Percentiles rank a stretch among this genome's conserved stretches.
phyloP scores from a whole-genome alignment of 352 stramenopile species.

The Pythium plurisporium region DNA sequence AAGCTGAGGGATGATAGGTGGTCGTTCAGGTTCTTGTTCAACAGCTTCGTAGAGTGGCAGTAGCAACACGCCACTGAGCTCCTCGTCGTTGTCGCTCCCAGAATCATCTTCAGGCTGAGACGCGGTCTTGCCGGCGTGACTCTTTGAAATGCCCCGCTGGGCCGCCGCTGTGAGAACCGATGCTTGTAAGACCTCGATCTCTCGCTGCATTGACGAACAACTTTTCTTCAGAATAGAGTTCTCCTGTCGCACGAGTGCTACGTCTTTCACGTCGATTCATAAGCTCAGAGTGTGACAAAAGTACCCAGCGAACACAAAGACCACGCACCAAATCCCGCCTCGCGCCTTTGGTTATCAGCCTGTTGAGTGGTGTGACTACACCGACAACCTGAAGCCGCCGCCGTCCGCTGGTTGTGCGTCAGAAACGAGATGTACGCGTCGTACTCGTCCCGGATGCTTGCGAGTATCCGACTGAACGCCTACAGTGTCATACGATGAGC shows the following conservation, averaged over 20 bases:
- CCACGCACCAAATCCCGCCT: conserved; percentile 22
- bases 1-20: conserved; percentile 37
- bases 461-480: conserved; percentile 48
- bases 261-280: conserved; percentile 28
- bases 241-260: conserved; percentile 44
- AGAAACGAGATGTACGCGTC: conserved; percentile 39
- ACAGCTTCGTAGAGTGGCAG: conserved; percentile 6
- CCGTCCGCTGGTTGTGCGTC: conserved; percentile 13
- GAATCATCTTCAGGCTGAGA: conserved; percentile 12
- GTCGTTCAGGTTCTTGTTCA: conserved; percentile 13
- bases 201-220: conserved; percentile 40
- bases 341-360: conserved; percentile 15
- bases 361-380: conserved; percentile 2
- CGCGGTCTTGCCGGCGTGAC: neutral
- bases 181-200: conserved; percentile 44
- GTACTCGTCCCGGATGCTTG: conserved; percentile 61
- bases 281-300: neutral
- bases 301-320: neutral
- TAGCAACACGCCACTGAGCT: conserved; percentile 11
- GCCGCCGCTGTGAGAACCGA: conserved; percentile 20
- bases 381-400: neutral
- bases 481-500: conserved; percentile 11
- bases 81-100: neutral
- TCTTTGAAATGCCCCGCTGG: neutral
- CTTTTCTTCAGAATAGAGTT: conserved; percentile 50